Base-by-base conservation (phyloP, 352 stramenopile genomes). In the Phytophthora constricta region DNA sequence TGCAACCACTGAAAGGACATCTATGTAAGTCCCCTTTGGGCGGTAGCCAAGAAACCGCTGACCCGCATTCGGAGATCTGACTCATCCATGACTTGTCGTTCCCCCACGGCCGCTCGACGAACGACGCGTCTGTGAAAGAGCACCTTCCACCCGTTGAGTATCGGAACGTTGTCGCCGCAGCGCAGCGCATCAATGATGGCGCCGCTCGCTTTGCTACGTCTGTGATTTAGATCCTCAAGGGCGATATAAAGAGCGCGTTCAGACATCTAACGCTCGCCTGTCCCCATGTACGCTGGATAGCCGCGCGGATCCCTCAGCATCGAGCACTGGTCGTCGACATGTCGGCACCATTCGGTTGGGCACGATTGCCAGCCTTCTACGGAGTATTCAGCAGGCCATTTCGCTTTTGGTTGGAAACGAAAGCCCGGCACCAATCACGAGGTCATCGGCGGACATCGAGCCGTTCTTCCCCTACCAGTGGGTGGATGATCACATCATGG, bases 331-430 rank as follows among this genome's bases (percentile, higher is more conserved):
- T 54, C 9, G 4, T 54, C 26, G 47, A 54, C 19, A 54, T 54
- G 47, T 53, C 46, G n/a, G 22, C 46, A 53, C 46, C 46, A 26
- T 53, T 53, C 27, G 46, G 46, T 9, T 53, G 46, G 46, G 7
- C 31, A 11, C 7, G 31, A 13, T 37, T 11, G 31, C 31, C 31
- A 11, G 31, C 31, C 7, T 37, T 28, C 46, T 53, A 53, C 46
- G 23, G 46, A 7, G 22, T 28, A 7, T 53, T 53, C 23, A 20
- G 19, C 46, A 27, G 16, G 46, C 46, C 11, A 53, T 53, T n/a
- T 53, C 46, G 13, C 27, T 11, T 11, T 8, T 53, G 19, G 46
- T 31, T 7, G 42, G 42, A 22, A 23, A 20, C 27, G 19, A 53
- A 53, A 53, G 23, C 23, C 23, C 46, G 8, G 13, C 17, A 4